phyloP scores from a whole-genome alignment of 176 grass and related monocot genomes.

The Elaeis guineensis region DNA sequence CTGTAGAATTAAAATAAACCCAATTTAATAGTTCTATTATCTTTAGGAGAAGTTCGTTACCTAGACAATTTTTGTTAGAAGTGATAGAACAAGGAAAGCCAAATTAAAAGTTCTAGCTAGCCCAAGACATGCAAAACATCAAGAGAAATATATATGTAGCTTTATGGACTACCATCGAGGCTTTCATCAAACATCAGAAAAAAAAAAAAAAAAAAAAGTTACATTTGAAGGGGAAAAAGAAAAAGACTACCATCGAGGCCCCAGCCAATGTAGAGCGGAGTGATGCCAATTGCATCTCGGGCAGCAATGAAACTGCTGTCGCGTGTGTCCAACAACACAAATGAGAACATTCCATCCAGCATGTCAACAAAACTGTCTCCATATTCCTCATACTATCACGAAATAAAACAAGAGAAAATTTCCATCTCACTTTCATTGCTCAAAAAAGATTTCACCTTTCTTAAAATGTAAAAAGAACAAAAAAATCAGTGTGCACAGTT shows the following conservation, averaged over 20 bases:
- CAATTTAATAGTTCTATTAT: not conserved
- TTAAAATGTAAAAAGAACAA: no score
- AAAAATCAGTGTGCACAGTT: no score
- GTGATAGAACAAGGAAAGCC: no score
- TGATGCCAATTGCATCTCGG: constrained; percentile 87
- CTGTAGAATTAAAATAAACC: constrained; percentile 18
- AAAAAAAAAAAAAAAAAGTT: not conserved
- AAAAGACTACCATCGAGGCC: constrained; percentile 61
- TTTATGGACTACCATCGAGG: constrained; percentile 41
- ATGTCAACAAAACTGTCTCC: constrained; percentile 82
- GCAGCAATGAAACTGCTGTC: constrained; percentile 62
- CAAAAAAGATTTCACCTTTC: no score
- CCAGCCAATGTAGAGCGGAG: constrained; percentile 93
- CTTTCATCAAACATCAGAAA: not conserved
- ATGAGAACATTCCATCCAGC: constrained; percentile 95
- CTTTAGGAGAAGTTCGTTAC: not conserved
- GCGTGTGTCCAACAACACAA: constrained; percentile 79
- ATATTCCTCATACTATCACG: constrained; percentile 70
- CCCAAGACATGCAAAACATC: no score
- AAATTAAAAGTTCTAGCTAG: no score
- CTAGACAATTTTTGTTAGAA: no score
- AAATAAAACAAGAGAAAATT: no score
- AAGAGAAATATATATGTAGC: no score
- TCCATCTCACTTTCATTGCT: no score
- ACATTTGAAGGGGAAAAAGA: not conserved